Evolutionary conservation across 2,329 filamentous ascomycete species (phyloP), one percentile per base, ranked within the genome.

Genomic region (Onygena corvina): DNA sequence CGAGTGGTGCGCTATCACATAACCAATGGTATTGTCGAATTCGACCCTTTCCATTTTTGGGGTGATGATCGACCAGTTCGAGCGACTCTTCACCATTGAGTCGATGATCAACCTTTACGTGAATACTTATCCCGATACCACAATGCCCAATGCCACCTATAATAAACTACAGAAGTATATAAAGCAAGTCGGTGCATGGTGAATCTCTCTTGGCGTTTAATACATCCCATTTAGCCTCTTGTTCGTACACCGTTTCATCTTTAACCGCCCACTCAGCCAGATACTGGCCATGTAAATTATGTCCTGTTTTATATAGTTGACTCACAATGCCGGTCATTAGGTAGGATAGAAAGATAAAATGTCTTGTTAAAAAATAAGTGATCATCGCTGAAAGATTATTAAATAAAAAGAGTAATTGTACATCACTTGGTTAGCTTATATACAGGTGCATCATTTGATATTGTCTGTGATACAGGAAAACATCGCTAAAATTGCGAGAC

Each of bases 11-110:
- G 48, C 23, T 73, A 73, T 53, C 58, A 53, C 27, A 68, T 63
- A 0, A 53, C 58, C 1, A 62, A 60, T 0, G 73, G 73, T 1
- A 49, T 58, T n/a, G 61, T 77, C 7, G 30, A 62, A 2, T 61
- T 76, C 20, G 1, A 57, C 1, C 64, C 63, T 3, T 16, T 20
- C 7, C 63, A 58, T 2, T 47, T 27, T 2, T 60, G 57, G 50
- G 50, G 48, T n/a, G 23, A 49, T n/a, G 38, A 42, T 6, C n/a
- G 20, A n/a, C 38, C 38, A 27, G 21, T 42, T 42, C 38, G 38
- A n/a, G 38, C 38, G 23, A 42, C 38, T n/a, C 38, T 42, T 20
- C 38, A 29, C 16, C 21, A 9, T 14, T 42, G 21, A 42, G 9
- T 3, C 8, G 38, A 8, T 14, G 4, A 29, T 27, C 23, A 11